A percentile compares a stretch with the other conserved stretches of the same genome.
Evolutionary conservation across 2,329 filamentous ascomycete species (phyloP).

Genomic region (Cadophora luteo-olivacea): DNA sequence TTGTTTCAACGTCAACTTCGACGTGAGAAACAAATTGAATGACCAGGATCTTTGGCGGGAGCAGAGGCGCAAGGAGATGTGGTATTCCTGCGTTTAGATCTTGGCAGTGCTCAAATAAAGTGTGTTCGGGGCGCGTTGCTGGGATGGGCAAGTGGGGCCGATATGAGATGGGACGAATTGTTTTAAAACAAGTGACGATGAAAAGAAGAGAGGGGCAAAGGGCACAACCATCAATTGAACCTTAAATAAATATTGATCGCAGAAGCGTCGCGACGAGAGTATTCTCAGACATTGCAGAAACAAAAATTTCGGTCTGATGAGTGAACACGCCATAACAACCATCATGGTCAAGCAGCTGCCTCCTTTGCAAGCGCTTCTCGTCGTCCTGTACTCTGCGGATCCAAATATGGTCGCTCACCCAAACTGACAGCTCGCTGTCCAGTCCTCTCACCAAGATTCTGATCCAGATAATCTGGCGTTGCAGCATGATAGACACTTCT

Average conservation of each 20-base stretch:
- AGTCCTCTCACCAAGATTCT: conserved; percentile 52
- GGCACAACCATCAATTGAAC: neutral
- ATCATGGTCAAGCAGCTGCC: neutral
- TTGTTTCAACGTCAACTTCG: neutral
- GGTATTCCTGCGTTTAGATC: neutral
- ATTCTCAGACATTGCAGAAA: neutral
- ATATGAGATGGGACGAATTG: conserved; percentile 1
- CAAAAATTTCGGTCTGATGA: neutral
- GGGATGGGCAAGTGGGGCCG: conserved; percentile 4
- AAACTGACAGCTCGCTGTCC: conserved; percentile 57
- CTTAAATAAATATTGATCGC: neutral
- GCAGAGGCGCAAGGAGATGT: neutral
- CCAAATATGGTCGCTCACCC: conserved; percentile 58
- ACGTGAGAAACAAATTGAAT: conserved; percentile 7
- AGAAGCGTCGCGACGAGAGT: neutral
- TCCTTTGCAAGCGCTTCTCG: conserved; percentile 40
- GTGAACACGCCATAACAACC: neutral
- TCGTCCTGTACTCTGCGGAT: conserved; percentile 53
- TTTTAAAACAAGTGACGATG: neutral
- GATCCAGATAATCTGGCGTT: conserved; percentile 56
- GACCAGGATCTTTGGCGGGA: neutral
- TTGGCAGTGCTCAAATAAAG: conserved; percentile 8
- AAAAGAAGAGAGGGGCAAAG: neutral
- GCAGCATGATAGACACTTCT: conserved; percentile 60
- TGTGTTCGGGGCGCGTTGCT: conserved; percentile 1